phyloP scores from a whole-genome alignment of 1,284 basidiomycete species.

The Trametes pubescens region DNA sequence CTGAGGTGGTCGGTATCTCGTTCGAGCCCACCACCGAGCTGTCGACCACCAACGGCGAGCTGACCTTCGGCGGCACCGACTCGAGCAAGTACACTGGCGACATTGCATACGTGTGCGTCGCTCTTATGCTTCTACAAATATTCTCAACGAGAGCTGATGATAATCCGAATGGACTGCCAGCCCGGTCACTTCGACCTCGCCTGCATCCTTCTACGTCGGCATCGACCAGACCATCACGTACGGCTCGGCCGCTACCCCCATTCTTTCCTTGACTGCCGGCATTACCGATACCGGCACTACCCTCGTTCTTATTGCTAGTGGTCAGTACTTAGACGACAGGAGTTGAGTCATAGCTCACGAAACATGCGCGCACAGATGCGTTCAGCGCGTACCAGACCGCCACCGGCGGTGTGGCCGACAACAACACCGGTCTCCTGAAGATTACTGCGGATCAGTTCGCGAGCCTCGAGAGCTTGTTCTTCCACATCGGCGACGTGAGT shows the following conservation, averaged over 20 bases:
- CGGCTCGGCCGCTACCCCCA: slow-evolving; percentile 34
- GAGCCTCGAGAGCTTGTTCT: slow-evolving; percentile 39
- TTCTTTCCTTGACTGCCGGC: slow-evolving; percentile 36
- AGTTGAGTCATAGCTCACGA: not conserved
- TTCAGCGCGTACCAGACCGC: slow-evolving; percentile 32
- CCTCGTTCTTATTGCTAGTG: slow-evolving; percentile 48
- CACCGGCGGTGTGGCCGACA: slow-evolving; percentile 37
- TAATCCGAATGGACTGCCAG: slow-evolving; percentile 36
- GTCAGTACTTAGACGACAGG: slow-evolving; percentile 25
- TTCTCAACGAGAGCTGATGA: no score
- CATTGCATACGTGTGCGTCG: slow-evolving; percentile 54
- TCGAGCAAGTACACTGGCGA: slow-evolving; percentile 55
- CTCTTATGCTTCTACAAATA: no score
- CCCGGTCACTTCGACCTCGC: slow-evolving; percentile 54
- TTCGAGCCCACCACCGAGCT: slow-evolving; percentile 53
- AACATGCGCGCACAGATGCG: slow-evolving; percentile 28
- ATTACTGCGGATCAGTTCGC: slow-evolving; percentile 35
- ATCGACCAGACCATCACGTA: slow-evolving; percentile 60
- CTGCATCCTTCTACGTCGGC: slow-evolving; percentile 58
- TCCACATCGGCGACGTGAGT: slow-evolving; percentile 37
- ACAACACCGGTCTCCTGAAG: slow-evolving; percentile 36
- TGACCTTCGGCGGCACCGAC: slow-evolving; percentile 57
- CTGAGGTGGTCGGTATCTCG: slow-evolving; percentile 55
- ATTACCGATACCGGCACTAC: slow-evolving; percentile 41
- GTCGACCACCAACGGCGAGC: slow-evolving; percentile 40